Evolutionary conservation across 2,329 filamentous ascomycete genomes (phyloP), one percentile per base, ranked within the genome.

Genomic region (Colletotrichum endophyticum): DNA sequence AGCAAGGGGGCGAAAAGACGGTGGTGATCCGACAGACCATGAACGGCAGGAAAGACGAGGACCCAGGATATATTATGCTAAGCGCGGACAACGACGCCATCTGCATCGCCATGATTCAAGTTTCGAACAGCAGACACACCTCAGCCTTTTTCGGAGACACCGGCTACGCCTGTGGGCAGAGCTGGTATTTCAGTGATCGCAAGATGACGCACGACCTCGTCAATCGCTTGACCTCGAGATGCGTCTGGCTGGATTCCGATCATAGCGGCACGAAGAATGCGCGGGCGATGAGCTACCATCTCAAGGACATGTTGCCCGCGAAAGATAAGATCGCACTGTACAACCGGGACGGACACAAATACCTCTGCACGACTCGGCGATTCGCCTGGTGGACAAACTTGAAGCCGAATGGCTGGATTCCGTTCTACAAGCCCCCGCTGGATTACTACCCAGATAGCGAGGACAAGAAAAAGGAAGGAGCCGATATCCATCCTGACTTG

Each of bases 361-460:
- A 77, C 12, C 56, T 80, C 12, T 81, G 79, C 74, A 30, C 77
- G 28, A 79, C 79, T 16, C 78, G 78, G 13, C 79, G 79, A n/a
- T 80, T 78, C 44, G 72, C 79, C 4, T 80, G 70, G 68, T 78
- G 78, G 79, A 72, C 39, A 2, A 73, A 78, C 49, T 34, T 80
- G 32, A 36, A 74, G 9, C 75, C 79, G 19, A 78, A 81, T 49
- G 77, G 77, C 22, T 64, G 67, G 30, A 78, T 82, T 27, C 81
- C 80, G 19, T 78, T 81, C 49, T 83, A 81, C 76, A 70, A 80
- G 28, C 80, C 80, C 16, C 72, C 74, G 2, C 74, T 83, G 53
- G 68, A 82, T n/a, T 82, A 83, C 68, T 70, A 78, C 11, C 68
- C 53, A 1, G 67, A 81, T 57, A 72, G 77, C 2, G 27, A 34